Conservation (phyloP, 2,329 filamentous ascomycete genomes). For the Aspergillus niger region DNA sequence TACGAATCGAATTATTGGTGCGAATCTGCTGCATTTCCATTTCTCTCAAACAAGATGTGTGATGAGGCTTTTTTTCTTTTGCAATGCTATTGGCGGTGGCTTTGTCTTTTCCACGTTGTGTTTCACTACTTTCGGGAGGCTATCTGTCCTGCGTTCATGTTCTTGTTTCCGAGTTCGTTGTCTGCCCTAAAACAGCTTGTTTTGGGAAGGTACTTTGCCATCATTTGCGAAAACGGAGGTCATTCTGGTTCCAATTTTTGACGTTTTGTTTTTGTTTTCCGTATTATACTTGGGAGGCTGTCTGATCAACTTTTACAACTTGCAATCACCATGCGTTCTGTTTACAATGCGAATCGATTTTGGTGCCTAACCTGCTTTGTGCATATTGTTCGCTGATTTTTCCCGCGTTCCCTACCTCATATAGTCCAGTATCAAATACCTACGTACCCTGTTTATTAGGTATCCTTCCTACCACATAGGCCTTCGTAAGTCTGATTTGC, state of each 20-base stretch:
- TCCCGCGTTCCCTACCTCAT: background rate
- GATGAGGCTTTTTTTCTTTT: background rate
- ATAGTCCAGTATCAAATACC: background rate
- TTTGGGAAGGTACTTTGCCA: conserved; percentile 4
- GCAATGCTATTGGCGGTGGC: conserved; percentile 3
- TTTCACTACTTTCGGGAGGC: conserved; percentile 29
- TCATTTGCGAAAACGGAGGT: conserved; percentile 16
- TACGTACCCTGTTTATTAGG: background rate
- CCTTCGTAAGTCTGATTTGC: no score
- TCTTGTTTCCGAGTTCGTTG: conserved; percentile 2
- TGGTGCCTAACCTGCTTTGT: conserved; percentile 13
- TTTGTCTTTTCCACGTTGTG: conserved; percentile 12
- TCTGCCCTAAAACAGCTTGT: background rate
- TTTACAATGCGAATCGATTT: conserved; percentile 2
- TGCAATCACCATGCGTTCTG: conserved; percentile 13
- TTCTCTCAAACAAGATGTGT: background rate
- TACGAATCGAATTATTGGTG: background rate
- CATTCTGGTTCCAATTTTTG: conserved; percentile 7
- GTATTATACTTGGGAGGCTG: conserved; percentile 40
- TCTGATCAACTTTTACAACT: conserved; percentile 38
- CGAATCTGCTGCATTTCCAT: conserved; percentile 5
- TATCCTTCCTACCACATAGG: no score
- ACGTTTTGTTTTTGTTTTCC: conserved; percentile 9
- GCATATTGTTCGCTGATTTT: conserved; percentile 10
- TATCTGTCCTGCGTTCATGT: conserved; percentile 22